Evolutionary conservation across 1,284 basidiomycete genomes (phyloP).

Genomic region (Rhodotorula sp.): DNA sequence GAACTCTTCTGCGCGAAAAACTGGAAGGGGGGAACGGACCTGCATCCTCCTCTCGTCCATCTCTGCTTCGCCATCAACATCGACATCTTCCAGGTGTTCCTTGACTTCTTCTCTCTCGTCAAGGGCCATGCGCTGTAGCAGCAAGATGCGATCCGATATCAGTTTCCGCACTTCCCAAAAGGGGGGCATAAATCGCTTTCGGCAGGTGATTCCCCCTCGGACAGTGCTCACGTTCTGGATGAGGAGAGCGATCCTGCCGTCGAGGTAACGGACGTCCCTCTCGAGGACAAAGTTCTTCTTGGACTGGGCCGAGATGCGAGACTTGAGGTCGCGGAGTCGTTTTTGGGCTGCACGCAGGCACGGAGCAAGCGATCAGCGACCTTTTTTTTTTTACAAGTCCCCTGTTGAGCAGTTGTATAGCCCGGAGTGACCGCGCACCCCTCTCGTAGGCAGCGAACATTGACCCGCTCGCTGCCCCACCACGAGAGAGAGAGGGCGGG

Average conservation of each 20-base stretch:
- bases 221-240: constrained; percentile 81
- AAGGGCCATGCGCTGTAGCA: constrained; percentile 46
- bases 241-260: constrained; percentile 92
- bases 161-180: too few species aligned
- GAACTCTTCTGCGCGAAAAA: neutral
- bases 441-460: too few species aligned
- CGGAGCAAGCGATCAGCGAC: neutral
- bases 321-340: constrained; percentile 88
- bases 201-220: too few species aligned
- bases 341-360: constrained; percentile 70
- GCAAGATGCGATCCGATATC: neutral
- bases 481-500: neutral
- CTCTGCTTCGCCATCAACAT: constrained; percentile 52
- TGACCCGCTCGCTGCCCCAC: neutral
- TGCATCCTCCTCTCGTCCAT: constrained; percentile 85
- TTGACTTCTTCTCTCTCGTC: constrained; percentile 73
- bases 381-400: neutral
- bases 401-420: neutral
- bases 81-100: constrained; percentile 89
- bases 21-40: constrained; percentile 38
- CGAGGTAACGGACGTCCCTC: constrained; percentile 95
- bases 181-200: too few species aligned
- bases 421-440: too few species aligned
- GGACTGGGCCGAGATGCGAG: constrained; percentile 95
- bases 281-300: constrained; percentile 99